These are phyloP conservation scores for Penicillium steckii DNA, from an alignment of 495 filamentous ascomycete species.

Conservation along the genomic window DNA sequence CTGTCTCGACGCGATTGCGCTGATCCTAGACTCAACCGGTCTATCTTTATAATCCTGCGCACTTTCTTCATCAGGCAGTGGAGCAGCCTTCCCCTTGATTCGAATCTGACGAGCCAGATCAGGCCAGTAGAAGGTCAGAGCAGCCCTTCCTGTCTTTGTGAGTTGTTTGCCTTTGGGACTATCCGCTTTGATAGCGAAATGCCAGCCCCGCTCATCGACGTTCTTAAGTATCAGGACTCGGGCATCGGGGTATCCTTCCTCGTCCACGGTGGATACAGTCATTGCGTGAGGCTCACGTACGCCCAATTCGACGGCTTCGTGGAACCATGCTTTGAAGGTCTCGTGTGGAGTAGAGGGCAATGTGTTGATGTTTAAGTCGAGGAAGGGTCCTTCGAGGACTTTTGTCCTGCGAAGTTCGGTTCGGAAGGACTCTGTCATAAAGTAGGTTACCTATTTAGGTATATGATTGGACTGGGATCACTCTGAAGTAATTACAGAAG, in stretches of 20 bases:
- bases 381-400: conserved; percentile 17
- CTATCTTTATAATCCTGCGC: conserved; percentile 9
- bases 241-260: conserved; percentile 15
- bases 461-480: too few relatives aligned
- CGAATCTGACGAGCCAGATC: conserved; percentile 14
- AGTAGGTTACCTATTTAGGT: too few relatives aligned
- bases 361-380: not conserved
- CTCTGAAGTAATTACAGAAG: too few relatives aligned
- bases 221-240: conserved; percentile 21
- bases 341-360: conserved; percentile 13
- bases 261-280: conserved; percentile 18
- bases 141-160: not conserved
- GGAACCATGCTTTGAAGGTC: conserved; percentile 16
- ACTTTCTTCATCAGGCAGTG: conserved; percentile 9
- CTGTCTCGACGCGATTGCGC: conserved; percentile 16
- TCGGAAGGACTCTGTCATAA: conserved; percentile 2
- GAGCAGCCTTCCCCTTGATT: conserved; percentile 4
- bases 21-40: conserved; percentile 6
- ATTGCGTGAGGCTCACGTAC: conserved; percentile 19
- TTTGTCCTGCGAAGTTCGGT: conserved; percentile 12
- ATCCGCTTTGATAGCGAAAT: conserved; percentile 17
- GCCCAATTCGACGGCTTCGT: conserved; percentile 5
- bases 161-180: conserved; percentile 16
- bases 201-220: conserved; percentile 18
- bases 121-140: conserved; percentile 22